These are phyloP conservation scores for Porcisia deanei DNA, from an alignment of 208 protist genomes.

Conservation along the genomic window DNA sequence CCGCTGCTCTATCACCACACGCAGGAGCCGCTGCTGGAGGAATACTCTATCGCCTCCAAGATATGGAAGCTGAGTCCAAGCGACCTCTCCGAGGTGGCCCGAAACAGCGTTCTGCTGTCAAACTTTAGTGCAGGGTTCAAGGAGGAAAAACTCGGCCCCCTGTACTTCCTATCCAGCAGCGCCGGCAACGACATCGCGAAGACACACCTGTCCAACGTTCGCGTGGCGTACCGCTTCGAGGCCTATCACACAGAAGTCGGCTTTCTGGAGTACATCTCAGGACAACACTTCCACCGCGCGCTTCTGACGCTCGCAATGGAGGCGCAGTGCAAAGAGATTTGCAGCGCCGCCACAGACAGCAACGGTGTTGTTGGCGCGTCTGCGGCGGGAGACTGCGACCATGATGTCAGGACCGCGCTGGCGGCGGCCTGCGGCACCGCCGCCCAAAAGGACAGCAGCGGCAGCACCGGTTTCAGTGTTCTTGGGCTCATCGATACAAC, in stretches of 20 bases:
- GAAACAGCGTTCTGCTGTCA: conserved; percentile 87
- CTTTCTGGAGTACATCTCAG: conserved; percentile 81
- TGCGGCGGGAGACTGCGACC: neutral
- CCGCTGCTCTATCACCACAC: conserved; percentile 98
- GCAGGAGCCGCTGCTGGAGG: conserved; percentile 91
- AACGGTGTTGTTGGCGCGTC: neutral
- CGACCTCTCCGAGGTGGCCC: conserved; percentile 93
- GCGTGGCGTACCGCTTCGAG: conserved; percentile 91
- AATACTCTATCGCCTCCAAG: conserved; percentile 94
- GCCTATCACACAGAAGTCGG: conserved; percentile 89
- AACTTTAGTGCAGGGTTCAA: conserved; percentile 87
- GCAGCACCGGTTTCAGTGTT: neutral
- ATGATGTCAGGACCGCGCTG: neutral
- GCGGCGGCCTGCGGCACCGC: neutral
- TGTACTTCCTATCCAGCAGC: conserved; percentile 89
- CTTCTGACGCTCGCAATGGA: conserved; percentile 71
- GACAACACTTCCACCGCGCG: conserved; percentile 75
- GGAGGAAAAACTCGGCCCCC: conserved; percentile 78
- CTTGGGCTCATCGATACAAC: conserved; percentile 71
- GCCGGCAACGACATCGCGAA: conserved; percentile 78
- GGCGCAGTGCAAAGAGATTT: conserved; percentile 41
- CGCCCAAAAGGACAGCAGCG: conserved; percentile 13
- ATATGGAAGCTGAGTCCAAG: conserved; percentile 92
- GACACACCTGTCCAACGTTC: conserved; percentile 88
- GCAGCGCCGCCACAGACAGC: conserved; percentile 1